Evolutionary conservation across 2,329 filamentous ascomycete genomes (phyloP).

Genomic region (Gnomoniopsis smithogilvyi): DNA sequence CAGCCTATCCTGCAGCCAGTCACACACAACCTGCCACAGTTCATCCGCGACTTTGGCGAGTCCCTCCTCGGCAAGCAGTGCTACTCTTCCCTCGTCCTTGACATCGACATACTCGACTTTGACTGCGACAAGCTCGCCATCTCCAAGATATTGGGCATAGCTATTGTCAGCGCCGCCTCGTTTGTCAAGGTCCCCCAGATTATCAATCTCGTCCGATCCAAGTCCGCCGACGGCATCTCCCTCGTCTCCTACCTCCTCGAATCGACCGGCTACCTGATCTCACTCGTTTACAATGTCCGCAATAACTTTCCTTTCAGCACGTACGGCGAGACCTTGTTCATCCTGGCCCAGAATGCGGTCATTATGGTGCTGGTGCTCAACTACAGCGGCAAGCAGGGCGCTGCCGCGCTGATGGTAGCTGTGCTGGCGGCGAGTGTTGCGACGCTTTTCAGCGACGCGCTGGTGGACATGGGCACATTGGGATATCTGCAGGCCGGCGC

Average conservation of each 20-base stretch:
- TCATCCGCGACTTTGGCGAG: slow-evolving; percentile 70
- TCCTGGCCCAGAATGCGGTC: slow-evolving; percentile 86
- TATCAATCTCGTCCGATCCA: slow-evolving; percentile 79
- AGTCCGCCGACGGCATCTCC: slow-evolving; percentile 78
- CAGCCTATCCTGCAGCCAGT: slow-evolving; percentile 69
- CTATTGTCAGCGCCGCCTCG: slow-evolving; percentile 84
- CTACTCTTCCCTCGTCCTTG: slow-evolving; percentile 81
- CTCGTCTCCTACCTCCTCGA: slow-evolving; percentile 93
- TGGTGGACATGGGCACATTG: slow-evolving; percentile 66
- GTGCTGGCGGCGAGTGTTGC: slow-evolving; percentile 67
- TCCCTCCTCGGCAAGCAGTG: slow-evolving; percentile 80
- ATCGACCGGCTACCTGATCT: slow-evolving; percentile 82
- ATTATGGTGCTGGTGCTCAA: slow-evolving; percentile 84
- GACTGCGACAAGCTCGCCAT: slow-evolving; percentile 85
- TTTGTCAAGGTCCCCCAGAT: slow-evolving; percentile 98
- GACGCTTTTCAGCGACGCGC: slow-evolving; percentile 63
- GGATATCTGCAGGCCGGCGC: slow-evolving; percentile 79
- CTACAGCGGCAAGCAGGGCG: slow-evolving; percentile 66
- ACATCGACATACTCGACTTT: slow-evolving; percentile 74
- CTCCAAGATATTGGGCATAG: slow-evolving; percentile 89
- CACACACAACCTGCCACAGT: slow-evolving; percentile 69
- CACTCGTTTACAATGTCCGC: slow-evolving; percentile 86
- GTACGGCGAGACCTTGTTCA: slow-evolving; percentile 90
- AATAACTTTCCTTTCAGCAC: slow-evolving; percentile 94
- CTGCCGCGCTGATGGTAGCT: slow-evolving; percentile 76